phyloP scores from a whole-genome alignment of 352 stramenopile species.

The Phytophthora sansomeana region DNA sequence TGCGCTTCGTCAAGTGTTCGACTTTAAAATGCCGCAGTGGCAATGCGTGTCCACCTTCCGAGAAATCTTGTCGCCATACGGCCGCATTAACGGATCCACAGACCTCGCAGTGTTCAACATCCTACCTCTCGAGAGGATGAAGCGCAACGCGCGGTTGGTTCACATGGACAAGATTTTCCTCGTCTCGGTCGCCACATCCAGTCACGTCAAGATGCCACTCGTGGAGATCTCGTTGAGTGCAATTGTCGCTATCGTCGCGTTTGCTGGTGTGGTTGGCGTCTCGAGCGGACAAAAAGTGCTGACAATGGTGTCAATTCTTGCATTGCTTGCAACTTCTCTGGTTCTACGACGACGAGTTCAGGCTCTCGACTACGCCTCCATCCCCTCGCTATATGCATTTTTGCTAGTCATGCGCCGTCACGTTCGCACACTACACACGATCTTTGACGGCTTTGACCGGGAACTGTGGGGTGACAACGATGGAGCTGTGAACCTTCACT shows the following conservation, averaged over 20 bases:
- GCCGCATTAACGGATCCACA: constrained; percentile 47
- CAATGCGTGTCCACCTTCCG: constrained; percentile 28
- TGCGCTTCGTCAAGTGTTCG: constrained; percentile 48
- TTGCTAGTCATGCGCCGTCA: constrained; percentile 56
- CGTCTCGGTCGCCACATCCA: constrained; percentile 65
- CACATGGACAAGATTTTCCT: constrained; percentile 70
- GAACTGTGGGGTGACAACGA: constrained; percentile 74
- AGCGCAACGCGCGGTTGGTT: constrained; percentile 49
- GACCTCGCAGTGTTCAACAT: constrained; percentile 67
- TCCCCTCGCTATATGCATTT: constrained; percentile 58
- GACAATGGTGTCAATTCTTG: not conserved
- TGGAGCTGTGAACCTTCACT: constrained; percentile 72
- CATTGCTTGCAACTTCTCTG: not conserved
- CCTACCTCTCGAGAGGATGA: constrained; percentile 50
- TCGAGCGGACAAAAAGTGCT: constrained; percentile 9
- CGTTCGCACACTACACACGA: constrained; percentile 47
- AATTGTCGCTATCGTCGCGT: constrained; percentile 6
- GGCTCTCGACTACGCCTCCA: constrained; percentile 59
- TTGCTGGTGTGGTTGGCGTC: constrained; percentile 16
- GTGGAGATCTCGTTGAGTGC: constrained; percentile 28
- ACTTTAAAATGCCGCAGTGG: constrained; percentile 75
- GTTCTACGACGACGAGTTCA: constrained; percentile 25
- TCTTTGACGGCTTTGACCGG: constrained; percentile 71
- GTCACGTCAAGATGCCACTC: constrained; percentile 35
- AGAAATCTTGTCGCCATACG: constrained; percentile 46